Evolutionary conservation across 2,329 filamentous ascomycete genomes (phyloP).

Genomic region (Fonsecaea erecta): DNA sequence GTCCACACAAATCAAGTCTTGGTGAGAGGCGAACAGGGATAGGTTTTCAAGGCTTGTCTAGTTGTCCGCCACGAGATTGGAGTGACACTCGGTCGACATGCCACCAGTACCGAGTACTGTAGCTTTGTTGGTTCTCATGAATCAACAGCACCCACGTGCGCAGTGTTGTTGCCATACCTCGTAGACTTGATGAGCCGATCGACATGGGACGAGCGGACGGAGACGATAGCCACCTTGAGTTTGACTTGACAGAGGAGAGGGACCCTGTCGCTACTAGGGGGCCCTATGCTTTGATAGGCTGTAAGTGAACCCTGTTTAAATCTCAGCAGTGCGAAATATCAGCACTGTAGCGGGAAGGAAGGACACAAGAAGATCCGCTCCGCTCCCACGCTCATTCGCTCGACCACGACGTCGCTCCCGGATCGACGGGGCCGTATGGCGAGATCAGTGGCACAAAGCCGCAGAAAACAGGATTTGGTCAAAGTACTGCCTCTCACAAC

Average conservation of each 20-base stretch:
- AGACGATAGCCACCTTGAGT: no score
- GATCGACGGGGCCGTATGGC: neutral
- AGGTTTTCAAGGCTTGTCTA: neutral
- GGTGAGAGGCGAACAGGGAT: neutral
- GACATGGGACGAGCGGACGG: no score
- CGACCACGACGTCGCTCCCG: neutral
- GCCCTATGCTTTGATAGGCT: neutral
- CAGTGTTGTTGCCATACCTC: neutral
- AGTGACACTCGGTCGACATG: neutral
- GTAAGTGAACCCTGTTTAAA: neutral
- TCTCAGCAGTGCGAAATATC: neutral
- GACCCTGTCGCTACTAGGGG: no score
- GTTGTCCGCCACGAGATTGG: slow-evolving; percentile 1
- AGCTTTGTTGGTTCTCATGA: no score
- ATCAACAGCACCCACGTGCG: neutral
- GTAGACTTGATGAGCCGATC: no score
- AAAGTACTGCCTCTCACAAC: neutral
- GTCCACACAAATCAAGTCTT: neutral
- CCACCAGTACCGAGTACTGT: no score
- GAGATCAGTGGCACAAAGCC: slow-evolving; percentile 5
- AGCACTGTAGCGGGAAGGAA: neutral
- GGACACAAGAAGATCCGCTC: neutral
- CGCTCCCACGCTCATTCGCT: neutral
- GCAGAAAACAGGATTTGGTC: no score
- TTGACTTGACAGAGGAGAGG: neutral